Conservation (phyloP, 805 yeast species). For the Metschnikowia gelsemii region DNA sequence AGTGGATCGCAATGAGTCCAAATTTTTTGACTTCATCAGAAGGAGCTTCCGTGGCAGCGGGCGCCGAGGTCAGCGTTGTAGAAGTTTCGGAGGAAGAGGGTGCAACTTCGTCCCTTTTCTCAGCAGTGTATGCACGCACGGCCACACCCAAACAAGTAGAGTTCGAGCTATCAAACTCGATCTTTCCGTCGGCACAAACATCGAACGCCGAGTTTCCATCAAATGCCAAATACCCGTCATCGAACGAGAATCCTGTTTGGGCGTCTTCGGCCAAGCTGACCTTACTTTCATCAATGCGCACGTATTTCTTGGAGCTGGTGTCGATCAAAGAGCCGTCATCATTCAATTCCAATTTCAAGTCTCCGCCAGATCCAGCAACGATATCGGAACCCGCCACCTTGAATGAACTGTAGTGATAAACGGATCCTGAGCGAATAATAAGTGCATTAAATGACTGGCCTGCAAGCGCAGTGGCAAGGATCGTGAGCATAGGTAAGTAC, state of each 20-base stretch:
- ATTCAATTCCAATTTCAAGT: conserved; percentile 20
- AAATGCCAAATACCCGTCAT: background rate
- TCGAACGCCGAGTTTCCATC: background rate
- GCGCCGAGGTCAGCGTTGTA: too few species aligned
- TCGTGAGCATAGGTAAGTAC: conserved; percentile 18
- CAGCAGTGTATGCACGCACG: conserved; percentile 7
- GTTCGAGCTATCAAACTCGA: conserved; percentile 3
- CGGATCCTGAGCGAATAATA: conserved; percentile 26
- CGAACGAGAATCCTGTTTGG: background rate
- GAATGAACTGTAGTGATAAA: conserved; percentile 21
- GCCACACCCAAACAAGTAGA: conserved; percentile 11
- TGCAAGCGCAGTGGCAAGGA: conserved; percentile 25
- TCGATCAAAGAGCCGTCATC: conserved; percentile 25
- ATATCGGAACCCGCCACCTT: background rate
- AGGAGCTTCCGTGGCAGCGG: too few species aligned
- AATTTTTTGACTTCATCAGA: conserved; percentile 19
- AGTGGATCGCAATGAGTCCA: conserved; percentile 23
- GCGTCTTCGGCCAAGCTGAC: background rate
- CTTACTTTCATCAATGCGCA: conserved; percentile 9
- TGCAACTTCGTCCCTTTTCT: conserved; percentile 4
- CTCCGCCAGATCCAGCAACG: background rate
- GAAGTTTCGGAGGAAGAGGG: conserved; percentile 2
- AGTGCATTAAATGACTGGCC: conserved; percentile 21
- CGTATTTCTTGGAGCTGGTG: conserved; percentile 17
- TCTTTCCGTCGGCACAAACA: background rate